phyloP scores from a whole-genome alignment of 2,329 filamentous ascomycete species.

The Verticillium longisporum region DNA sequence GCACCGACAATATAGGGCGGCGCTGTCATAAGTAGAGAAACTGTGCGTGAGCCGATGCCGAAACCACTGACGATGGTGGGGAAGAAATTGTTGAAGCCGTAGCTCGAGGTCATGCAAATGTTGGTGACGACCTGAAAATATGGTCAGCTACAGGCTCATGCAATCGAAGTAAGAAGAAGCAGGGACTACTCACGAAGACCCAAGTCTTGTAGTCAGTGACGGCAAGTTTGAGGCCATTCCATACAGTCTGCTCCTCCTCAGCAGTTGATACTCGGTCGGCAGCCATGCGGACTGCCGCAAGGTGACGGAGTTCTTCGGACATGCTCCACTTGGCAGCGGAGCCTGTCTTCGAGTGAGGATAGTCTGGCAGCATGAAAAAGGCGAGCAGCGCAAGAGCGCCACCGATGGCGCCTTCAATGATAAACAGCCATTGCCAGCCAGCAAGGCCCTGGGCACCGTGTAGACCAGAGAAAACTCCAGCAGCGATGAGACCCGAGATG shows the following conservation, averaged over 20 bases:
- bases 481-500: constrained; percentile 43
- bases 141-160: background rate
- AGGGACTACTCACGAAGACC: constrained; percentile 33
- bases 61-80: constrained; percentile 49
- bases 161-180: too few species aligned
- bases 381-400: constrained; percentile 26
- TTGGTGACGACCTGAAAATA: constrained; percentile 26
- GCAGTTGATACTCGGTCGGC: constrained; percentile 22
- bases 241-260: constrained; percentile 20
- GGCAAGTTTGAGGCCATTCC: constrained; percentile 42
- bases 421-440: constrained; percentile 23
- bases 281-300: constrained; percentile 44
- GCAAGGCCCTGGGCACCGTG: constrained; percentile 16
- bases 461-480: constrained; percentile 36
- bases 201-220: constrained; percentile 42
- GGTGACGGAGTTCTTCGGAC: constrained; percentile 49
- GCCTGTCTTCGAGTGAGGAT: constrained; percentile 42
- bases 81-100: constrained; percentile 60
- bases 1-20: constrained; percentile 47
- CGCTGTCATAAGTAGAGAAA: constrained; percentile 51
- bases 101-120: constrained; percentile 47
- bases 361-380: constrained; percentile 44
- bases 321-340: constrained; percentile 43
- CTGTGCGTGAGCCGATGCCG: constrained; percentile 49
- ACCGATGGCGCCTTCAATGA: constrained; percentile 30